These are phyloP conservation scores for Corchorus capsularis DNA, from an alignment of 345 rosid species.

Conservation along the genomic window DNA sequence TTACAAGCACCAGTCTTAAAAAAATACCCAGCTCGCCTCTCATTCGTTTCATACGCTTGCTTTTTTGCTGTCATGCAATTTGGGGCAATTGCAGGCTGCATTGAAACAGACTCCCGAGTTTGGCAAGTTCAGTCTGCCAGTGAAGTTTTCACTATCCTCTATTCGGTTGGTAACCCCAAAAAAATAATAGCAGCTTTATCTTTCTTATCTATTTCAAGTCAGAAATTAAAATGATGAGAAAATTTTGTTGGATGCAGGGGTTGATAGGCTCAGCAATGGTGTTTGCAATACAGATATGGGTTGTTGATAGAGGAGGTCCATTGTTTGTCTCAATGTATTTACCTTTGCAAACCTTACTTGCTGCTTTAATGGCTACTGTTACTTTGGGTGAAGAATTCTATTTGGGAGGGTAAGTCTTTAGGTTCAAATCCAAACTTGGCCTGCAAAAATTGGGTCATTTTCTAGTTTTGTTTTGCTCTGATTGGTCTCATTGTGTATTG, in stretches of 20 bases:
- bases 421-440: too few species aligned
- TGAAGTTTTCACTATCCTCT: conserved; percentile 55
- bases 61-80: conserved; percentile 69
- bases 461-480: too few species aligned
- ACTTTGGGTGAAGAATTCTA: conserved; percentile 64
- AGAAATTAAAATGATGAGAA: not conserved
- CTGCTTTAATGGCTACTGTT: conserved; percentile 55
- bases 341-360: conserved; percentile 62
- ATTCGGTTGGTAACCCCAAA: conserved; percentile 48
- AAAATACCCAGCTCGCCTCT: conserved; percentile 81
- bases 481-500: not conserved
- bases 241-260: conserved; percentile 36
- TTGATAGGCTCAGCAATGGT: conserved; percentile 62
- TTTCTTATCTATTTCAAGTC: not conserved
- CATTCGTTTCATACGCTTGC: conserved; percentile 70
- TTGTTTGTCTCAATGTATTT: conserved; percentile 64
- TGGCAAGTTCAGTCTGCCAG: conserved; percentile 58
- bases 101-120: conserved; percentile 56
- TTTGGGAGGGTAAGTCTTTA: conserved; percentile 58
- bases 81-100: conserved; percentile 50
- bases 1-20: conserved; percentile 71
- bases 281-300: conserved; percentile 65
- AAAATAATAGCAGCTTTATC: not conserved
- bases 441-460: not conserved
- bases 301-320: conserved; percentile 64